Evolutionary conservation across 2,329 filamentous ascomycete genomes (phyloP), one percentile per base, ranked within the genome.

Genomic region (Samsoniella hepiali): DNA sequence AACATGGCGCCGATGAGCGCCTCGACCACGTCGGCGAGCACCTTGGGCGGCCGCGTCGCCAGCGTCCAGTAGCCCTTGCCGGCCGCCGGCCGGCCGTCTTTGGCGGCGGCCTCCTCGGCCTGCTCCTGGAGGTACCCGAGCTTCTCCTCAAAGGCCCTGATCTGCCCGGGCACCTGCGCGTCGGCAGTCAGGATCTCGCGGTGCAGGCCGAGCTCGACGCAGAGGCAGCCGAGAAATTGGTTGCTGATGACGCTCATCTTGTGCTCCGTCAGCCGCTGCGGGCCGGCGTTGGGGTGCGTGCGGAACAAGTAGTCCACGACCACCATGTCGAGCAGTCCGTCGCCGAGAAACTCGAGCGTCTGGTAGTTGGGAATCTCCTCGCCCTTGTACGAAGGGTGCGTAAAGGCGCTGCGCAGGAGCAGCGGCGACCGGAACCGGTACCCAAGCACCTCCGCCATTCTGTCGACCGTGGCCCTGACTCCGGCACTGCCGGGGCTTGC

Each of bases 171-270:
- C 0, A 77, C 68, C 0, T 67, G 34, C 0, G 75, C 69, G 3
- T 77, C 79, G 9, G 90, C 81, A 6, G 81, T 77, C 0, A 86
- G 83, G 17, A 98, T 77, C 72, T 94, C 88, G 56, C 81, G 84
- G 72, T 97, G 88, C 62, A 98, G 89, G 0, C 85, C 88, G 0
- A 98, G 83, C 55, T 86, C 83, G 3, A 96, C 91, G 64, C 90
- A 90, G 3, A 98, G 80, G 22, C 88, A 91, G 1, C 91, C 92
- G 1, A 97, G 82, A 72, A 98, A 99, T 65, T 93, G 93, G 77
- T 99, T 99, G 60, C 91, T 95, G 0, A 95, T 93, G 91, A 99
- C 97, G n/a, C 93, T 92, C 88, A 96, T 97, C 78, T 98, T 98
- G 81, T 98, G 94, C 76, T 98, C 95, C 0, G 95, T 98, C 64